Conservation (phyloP, 345 rosid species). For the Eucalyptus erythrocorys region DNA sequence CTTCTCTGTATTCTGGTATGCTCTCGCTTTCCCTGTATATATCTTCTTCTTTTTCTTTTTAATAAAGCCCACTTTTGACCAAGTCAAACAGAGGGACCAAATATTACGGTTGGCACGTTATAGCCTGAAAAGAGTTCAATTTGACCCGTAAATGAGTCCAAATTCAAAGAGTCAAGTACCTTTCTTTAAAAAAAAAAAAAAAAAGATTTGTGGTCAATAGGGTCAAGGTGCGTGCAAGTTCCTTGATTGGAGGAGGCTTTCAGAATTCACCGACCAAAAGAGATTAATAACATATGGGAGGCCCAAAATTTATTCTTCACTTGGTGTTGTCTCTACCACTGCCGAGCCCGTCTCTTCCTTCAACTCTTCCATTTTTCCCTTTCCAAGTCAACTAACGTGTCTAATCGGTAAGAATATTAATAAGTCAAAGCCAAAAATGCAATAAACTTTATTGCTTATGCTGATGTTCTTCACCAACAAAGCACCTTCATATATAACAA, state of each 20-base stretch:
- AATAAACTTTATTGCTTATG: neutral
- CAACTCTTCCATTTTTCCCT: neutral
- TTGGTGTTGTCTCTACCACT: neutral
- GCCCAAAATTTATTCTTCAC: neutral
- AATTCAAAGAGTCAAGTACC: neutral
- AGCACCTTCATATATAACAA: neutral
- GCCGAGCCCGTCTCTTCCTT: neutral
- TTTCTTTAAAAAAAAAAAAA: too few relatives aligned
- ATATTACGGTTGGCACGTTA: too few relatives aligned
- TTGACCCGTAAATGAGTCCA: neutral
- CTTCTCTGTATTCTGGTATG: too few relatives aligned
- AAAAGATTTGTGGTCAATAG: neutral
- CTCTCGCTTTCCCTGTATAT: too few relatives aligned
- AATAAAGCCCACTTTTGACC: too few relatives aligned
- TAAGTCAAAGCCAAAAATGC: neutral
- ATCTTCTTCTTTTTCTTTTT: too few relatives aligned
- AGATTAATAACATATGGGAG: neutral
- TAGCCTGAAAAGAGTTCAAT: too few relatives aligned
- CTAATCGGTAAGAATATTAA: neutral
- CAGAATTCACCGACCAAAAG: neutral
- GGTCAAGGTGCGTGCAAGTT: neutral
- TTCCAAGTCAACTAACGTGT: neutral
- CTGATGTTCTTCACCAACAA: neutral
- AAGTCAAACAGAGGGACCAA: too few relatives aligned
- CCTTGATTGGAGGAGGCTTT: neutral